Percentiles rank a stretch among this genome's conserved stretches.
Conservation (phyloP, 192 early-diverging fungal species). For the Paraglomus brasilianum region DNA sequence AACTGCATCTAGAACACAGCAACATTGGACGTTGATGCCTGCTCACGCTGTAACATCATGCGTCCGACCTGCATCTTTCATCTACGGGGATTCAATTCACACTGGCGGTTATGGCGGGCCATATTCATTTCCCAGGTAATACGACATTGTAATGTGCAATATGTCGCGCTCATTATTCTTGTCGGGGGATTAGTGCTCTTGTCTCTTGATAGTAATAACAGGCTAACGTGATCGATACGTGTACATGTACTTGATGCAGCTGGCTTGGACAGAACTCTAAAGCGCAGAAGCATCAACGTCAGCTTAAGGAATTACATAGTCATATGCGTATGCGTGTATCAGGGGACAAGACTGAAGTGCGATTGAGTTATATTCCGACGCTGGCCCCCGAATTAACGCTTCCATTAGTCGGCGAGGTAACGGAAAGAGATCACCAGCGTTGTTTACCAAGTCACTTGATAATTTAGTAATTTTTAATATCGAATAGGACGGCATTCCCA, state of each 20-base stretch:
- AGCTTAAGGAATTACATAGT: conserved; percentile 82
- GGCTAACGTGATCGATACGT: no score
- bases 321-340: conserved; percentile 81
- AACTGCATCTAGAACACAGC: conserved; percentile 52
- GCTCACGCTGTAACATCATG: conserved; percentile 82
- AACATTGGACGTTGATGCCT: conserved; percentile 92
- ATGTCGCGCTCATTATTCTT: no score
- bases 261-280: conserved; percentile 93
- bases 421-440: neutral
- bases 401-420: conserved; percentile 49
- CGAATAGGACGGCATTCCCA: conserved; percentile 56
- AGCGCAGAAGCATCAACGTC: conserved; percentile 63
- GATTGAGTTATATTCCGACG: conserved; percentile 82
- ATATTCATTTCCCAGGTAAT: conserved; percentile 22
- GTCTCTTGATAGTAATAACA: no score
- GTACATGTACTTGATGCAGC: conserved; percentile 58
- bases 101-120: neutral
- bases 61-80: conserved; percentile 79
- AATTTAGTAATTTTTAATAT: conserved; percentile 25
- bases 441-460: no score
- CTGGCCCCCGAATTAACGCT: conserved; percentile 51
- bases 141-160: no score
- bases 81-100: conserved; percentile 55
- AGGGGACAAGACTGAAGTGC: conserved; percentile 82
- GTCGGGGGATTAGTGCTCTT: no score